Conservation (phyloP, 805 yeast genomes). For the Metschnikowia lunata region DNA sequence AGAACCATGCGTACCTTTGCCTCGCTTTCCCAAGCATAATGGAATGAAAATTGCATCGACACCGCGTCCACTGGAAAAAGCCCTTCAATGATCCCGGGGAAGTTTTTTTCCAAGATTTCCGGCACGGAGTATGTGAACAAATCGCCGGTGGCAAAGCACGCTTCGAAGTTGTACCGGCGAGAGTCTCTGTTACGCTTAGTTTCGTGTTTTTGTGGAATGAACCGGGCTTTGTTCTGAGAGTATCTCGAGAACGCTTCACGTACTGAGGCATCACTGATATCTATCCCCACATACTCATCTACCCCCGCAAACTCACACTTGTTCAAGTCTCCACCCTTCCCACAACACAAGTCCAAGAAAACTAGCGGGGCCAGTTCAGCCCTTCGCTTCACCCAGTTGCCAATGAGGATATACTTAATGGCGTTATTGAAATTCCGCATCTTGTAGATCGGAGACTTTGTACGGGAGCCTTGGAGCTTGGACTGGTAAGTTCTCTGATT, state of each 20-base stretch:
- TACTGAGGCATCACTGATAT: slow-evolving; percentile 84
- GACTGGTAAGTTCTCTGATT: slow-evolving; percentile 76
- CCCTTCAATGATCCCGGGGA: slow-evolving; percentile 55
- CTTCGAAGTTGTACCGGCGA: slow-evolving; percentile 61
- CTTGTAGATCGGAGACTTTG: slow-evolving; percentile 77
- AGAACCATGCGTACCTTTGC: slow-evolving; percentile 69
- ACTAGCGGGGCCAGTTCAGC: slow-evolving; percentile 27
- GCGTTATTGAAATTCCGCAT: slow-evolving; percentile 88
- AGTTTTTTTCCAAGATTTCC: slow-evolving; percentile 57
- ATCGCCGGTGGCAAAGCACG: slow-evolving; percentile 88
- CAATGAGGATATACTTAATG: slow-evolving; percentile 79
- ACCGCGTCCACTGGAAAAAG: slow-evolving; percentile 83
- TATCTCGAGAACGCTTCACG: slow-evolving; percentile 80
- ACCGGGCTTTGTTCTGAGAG: slow-evolving; percentile 44
- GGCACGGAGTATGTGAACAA: slow-evolving; percentile 73
- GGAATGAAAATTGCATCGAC: slow-evolving; percentile 88
- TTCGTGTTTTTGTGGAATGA: slow-evolving; percentile 25
- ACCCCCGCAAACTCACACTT: slow-evolving; percentile 78
- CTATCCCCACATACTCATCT: slow-evolving; percentile 82
- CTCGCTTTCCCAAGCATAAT: slow-evolving; percentile 90
- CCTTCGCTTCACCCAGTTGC: slow-evolving; percentile 50
- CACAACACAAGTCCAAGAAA: slow-evolving; percentile 88
- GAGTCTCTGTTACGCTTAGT: slow-evolving; percentile 25
- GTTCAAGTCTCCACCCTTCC: slow-evolving; percentile 95
- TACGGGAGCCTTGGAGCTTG: slow-evolving; percentile 54